Evolutionary conservation across 176 grass and related monocot species (phyloP), one percentile per base, ranked within the genome.

Genomic region (Ensete glaucum): DNA sequence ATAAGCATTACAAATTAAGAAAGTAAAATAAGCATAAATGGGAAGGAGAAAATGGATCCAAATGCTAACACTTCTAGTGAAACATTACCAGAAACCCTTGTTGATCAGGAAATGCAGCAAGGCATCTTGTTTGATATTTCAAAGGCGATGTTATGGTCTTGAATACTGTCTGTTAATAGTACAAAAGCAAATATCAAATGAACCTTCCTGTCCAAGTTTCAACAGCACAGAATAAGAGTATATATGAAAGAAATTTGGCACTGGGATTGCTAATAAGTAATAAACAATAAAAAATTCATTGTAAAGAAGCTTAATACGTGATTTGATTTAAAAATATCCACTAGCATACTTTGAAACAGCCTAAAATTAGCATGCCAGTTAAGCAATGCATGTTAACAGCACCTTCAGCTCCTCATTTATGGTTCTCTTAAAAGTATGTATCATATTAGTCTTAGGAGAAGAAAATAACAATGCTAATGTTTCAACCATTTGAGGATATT

Each of bases 31-130:
- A 43, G 34, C 34, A 43, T 43, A 43, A 43, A 43, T 43, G 34
- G 34, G 4, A 43, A 43, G 34, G 34, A 43, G 34, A 43, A 43
- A 43, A 43, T 43, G 34, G 34, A 43, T 4, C 34, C 4, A 43
- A 6, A 43, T 43, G 4, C 4, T 43, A 43, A 54, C 72, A 27
- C 9, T 14, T 16, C 63, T 1, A 73, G 69, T 65, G 71, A 76
- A 73, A 43, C 21, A 68, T 80, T 93, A 97, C 93, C 93, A 97
- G 75, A 86, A 96, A 96, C 64, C 93, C 93, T 85, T 92, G 93
- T 81, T 96, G 93, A 87, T 96, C 93, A 21, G 93, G 93, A 75
- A 97, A 97, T 54, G 93, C 93, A 85, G 93, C 77, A 72, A 93
- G 72, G 9, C 90, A 90, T 62, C 93, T 79, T 74, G 93, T 97